phyloP scores from a whole-genome alignment of 2,329 filamentous ascomycete species.

The Gyromitra esculenta region DNA sequence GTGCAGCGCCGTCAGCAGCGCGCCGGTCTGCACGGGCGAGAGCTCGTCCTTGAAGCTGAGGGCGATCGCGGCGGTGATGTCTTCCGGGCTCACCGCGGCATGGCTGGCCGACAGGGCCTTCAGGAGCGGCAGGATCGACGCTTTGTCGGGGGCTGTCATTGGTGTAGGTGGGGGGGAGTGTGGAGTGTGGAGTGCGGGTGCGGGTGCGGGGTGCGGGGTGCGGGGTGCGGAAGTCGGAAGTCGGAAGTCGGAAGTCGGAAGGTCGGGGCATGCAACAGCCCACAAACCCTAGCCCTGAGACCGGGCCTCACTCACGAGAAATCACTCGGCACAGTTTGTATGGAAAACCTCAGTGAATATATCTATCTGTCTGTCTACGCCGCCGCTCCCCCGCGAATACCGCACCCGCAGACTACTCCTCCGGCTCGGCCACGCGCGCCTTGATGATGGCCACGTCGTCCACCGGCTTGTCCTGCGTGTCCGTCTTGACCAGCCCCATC shows the following conservation, averaged over 20 bases:
- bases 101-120: slow-evolving; percentile 63
- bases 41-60: slow-evolving; percentile 91
- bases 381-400: background rate
- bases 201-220: background rate
- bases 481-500: slow-evolving; percentile 88
- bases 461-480: slow-evolving; percentile 78
- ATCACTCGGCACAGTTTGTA: slow-evolving; percentile 12
- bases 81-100: slow-evolving; percentile 72
- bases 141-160: slow-evolving; percentile 31
- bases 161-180: slow-evolving; percentile 4
- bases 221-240: background rate
- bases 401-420: background rate
- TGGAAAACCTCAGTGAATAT: background rate
- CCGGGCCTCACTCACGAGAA: background rate
- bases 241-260: background rate
- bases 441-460: slow-evolving; percentile 83
- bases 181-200: background rate
- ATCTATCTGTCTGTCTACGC: background rate
- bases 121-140: slow-evolving; percentile 64
- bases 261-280: background rate
- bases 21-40: slow-evolving; percentile 86
- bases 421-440: slow-evolving; percentile 72
- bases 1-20: slow-evolving; percentile 88
- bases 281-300: slow-evolving; percentile 40
- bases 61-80: slow-evolving; percentile 89